Evolutionary conservation across 192 early-diverging fungal genomes (phyloP).

Genomic region (Coemansia sp.): DNA sequence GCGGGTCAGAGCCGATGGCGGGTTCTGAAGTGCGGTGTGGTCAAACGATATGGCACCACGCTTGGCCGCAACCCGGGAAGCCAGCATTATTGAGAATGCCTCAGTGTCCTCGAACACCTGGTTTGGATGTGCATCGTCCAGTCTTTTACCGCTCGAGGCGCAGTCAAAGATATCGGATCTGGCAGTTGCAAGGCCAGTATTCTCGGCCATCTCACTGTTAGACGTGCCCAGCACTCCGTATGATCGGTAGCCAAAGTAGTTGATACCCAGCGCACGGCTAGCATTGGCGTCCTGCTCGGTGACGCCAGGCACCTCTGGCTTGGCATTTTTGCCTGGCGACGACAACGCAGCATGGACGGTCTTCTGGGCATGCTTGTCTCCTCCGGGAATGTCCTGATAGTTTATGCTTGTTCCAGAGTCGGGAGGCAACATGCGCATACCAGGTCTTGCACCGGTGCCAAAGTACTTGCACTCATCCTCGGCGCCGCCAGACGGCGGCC

Average conservation of each 20-base stretch:
- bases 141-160: neutral
- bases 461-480: constrained; percentile 7
- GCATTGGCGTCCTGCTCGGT: neutral
- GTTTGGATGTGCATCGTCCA: no score
- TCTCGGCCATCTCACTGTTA: neutral
- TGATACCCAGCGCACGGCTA: neutral
- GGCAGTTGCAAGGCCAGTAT: neutral
- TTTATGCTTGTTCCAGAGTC: constrained; percentile 38
- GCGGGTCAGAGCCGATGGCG: neutral
- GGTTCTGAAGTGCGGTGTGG: neutral
- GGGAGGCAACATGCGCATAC: constrained; percentile 4
- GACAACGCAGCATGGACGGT: neutral
- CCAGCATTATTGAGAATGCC: neutral
- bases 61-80: neutral
- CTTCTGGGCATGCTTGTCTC: neutral
- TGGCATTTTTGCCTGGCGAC: neutral
- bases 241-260: constrained; percentile 1
- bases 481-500: neutral
- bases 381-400: constrained; percentile 1
- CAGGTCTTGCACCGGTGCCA: neutral
- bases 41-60: constrained; percentile 11
- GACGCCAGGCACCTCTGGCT: neutral
- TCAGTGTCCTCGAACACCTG: neutral
- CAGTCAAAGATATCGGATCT: constrained; percentile 13
- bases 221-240: neutral